phyloP scores from a whole-genome alignment of 768 basidiomycete species.

The Austroboletus eburneus region DNA sequence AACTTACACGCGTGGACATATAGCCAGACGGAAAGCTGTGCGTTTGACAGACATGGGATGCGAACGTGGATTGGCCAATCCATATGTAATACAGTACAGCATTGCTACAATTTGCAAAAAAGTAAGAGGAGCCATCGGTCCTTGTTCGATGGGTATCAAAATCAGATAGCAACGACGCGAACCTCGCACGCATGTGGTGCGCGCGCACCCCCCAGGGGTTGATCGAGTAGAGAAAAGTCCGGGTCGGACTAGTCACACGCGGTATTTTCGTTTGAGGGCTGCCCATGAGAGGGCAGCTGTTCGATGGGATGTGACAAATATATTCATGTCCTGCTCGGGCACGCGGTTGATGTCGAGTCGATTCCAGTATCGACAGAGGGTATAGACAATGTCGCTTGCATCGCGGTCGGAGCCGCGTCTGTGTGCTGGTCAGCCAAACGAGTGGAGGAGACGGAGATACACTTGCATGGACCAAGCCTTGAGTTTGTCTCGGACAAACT shows the following conservation, averaged over 20 bases:
- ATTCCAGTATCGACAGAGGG: conserved; percentile 74
- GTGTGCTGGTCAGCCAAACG: conserved; percentile 15
- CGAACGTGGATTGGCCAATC: conserved; percentile 13
- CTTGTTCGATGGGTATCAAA: neutral
- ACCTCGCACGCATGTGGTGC: no score
- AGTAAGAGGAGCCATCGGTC: neutral
- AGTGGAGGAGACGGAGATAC: neutral
- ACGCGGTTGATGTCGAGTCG: conserved; percentile 82
- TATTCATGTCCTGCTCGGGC: conserved; percentile 80
- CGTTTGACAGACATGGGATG: neutral
- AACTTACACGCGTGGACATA: no score
- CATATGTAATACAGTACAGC: conserved; percentile 20
- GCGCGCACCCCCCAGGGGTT: neutral
- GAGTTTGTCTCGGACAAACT: conserved; percentile 82
- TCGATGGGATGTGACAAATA: conserved; percentile 58
- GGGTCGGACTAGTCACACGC: conserved; percentile 37
- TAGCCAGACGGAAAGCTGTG: no score
- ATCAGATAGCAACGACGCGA: neutral
- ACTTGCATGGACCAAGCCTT: conserved; percentile 79
- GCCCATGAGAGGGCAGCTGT: conserved; percentile 70
- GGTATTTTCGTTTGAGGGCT: conserved; percentile 71
- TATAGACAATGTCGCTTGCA: conserved; percentile 72
- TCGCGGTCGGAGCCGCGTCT: conserved; percentile 71
- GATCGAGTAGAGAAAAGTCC: neutral
- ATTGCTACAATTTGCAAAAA: conserved; percentile 17